Base-by-base conservation (phyloP, 257 asterid species). In the Fraxinus pennsylvanica region DNA sequence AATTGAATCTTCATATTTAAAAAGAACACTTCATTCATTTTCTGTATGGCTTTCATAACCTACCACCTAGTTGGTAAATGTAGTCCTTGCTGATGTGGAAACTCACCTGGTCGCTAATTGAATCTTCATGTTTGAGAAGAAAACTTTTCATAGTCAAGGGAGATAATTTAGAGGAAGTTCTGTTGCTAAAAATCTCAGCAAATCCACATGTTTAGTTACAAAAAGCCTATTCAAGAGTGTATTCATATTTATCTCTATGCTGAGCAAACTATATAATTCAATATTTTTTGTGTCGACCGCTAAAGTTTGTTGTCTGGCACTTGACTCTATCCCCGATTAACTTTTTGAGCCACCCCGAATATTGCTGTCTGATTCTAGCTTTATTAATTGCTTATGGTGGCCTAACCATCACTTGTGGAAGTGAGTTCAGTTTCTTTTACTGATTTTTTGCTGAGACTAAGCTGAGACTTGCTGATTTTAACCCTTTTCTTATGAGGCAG, bases 401-500 rank as follows among this genome's bases (percentile, higher is more conserved):
- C 45, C 13, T 39, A 39, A 1, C 45, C 45, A 39, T 39, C 45
- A 39, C 13, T 39, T 39, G 45, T 10, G 22, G 19, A 52, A 14
- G 63, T 52, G 63, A 14, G 61, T 52, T 0, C 22, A 52, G 61
- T 52, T 52, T 52, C 13, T 45, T 1, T 19, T 73, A 5, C n/a
- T 29, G 19, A 39, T 45, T 71, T 15, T 52, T 80, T 73, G 47
- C 43, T 32, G 65, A 6, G 38, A 75, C 33, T 19, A 63, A 33
- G 27, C 19, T 29, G 61, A 10, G 14, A 41, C 72, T 33, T 80
- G 76, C 78, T 71, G 22, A 74, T 79, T 19, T 35, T 54, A 41
- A 78, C 79, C 19, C 35, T 57, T 12, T 22, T 57, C 9, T 66
- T 19, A 2, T 66, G 67, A 68, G 90, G 81, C 88, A 92, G 98